phyloP scores from a whole-genome alignment of 768 basidiomycete genomes.

The Lanmaoa pseudosensibilis region DNA sequence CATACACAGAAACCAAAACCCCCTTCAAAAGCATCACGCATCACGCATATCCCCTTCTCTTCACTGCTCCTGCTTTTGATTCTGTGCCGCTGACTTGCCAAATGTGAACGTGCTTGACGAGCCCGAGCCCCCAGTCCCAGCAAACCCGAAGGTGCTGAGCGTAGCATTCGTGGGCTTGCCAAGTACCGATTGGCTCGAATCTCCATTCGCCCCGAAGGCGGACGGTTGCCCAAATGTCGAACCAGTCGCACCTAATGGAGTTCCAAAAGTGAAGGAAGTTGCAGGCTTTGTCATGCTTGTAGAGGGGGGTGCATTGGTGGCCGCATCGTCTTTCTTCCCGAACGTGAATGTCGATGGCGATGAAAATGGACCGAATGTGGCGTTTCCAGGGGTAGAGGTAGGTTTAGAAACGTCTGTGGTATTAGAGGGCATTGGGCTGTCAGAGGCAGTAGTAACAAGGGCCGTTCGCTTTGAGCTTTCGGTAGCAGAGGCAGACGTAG shows the following conservation, averaged over 20 bases:
- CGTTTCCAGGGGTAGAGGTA: constrained; percentile 1
- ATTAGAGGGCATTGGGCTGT: neutral
- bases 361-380: constrained; percentile 5
- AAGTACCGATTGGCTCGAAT: constrained; percentile 11
- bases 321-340: constrained; percentile 14
- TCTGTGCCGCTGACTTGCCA: constrained; percentile 30
- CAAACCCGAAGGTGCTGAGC: constrained; percentile 36
- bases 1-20: neutral
- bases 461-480: neutral
- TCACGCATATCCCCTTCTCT: neutral
- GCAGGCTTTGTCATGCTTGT: constrained; percentile 28
- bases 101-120: constrained; percentile 22
- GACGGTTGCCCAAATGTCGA: constrained; percentile 14
- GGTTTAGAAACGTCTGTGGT: constrained; percentile 2
- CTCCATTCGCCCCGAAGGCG: neutral
- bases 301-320: constrained; percentile 4
- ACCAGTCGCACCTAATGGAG: constrained; percentile 5
- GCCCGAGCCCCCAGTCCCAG: constrained; percentile 17
- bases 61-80: constrained; percentile 37
- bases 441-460: neutral
- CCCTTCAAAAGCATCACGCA: neutral
- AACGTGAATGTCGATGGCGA: constrained; percentile 15
- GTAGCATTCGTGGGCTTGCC: constrained; percentile 20
- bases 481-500: neutral
- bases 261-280: constrained; percentile 22